Percentiles rank a stretch among this genome's conserved stretches.
Conservation (phyloP, 257 asterid species). For the Jasminum sambac region DNA sequence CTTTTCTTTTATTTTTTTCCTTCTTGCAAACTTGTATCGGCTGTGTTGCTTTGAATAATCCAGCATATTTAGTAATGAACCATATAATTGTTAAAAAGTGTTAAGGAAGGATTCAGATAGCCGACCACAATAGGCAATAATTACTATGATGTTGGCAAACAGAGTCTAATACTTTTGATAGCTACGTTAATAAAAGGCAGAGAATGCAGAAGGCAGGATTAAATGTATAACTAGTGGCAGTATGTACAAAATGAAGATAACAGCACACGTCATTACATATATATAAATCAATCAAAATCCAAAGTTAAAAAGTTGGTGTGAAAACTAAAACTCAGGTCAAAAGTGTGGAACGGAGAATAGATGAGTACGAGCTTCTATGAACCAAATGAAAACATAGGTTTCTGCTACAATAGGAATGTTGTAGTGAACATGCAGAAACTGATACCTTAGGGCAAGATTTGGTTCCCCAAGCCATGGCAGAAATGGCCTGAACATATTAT, state of each 20-base stretch:
- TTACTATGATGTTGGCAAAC: slow-evolving; percentile 5
- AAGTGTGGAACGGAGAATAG: not conserved
- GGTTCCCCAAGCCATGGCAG: too few species aligned
- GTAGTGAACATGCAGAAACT: slow-evolving; percentile 20
- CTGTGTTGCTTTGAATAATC: not conserved
- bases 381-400: too few species aligned
- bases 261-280: not conserved
- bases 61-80: not conserved
- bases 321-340: not conserved
- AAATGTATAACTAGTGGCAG: not conserved
- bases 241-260: not conserved
- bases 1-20: not conserved
- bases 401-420: slow-evolving; percentile 1
- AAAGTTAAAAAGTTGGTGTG: not conserved
- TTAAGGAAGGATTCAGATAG: not conserved
- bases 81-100: too few species aligned
- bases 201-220: not conserved
- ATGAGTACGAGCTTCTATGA: not conserved
- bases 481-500: slow-evolving; percentile 64
- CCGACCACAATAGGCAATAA: not conserved
- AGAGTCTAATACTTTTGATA: too few species aligned
- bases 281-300: too few species aligned
- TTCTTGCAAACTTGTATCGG: not conserved
- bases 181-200: not conserved
- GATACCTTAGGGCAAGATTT: slow-evolving; percentile 96